A percentile compares a stretch with the other conserved stretches of the same genome.
Conservation (phyloP, 179 eudicot species). For the Pouteria campechiana region DNA sequence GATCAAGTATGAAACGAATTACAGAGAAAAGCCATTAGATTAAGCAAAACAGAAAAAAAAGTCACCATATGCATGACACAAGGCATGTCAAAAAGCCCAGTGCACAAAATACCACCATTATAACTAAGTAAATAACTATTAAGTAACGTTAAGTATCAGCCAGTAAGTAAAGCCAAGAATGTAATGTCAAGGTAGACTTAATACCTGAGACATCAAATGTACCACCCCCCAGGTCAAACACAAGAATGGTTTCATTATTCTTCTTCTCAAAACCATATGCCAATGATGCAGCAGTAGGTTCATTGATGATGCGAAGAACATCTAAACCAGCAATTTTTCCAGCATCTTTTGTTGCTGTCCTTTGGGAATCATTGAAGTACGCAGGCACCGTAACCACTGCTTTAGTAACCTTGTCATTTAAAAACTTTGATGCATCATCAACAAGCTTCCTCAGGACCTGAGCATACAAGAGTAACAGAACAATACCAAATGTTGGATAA, state of each 20-base stretch:
- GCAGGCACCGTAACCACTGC: constrained; percentile 98
- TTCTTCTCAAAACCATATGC: constrained; percentile 98
- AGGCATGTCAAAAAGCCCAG: neutral
- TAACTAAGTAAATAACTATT: too few species aligned
- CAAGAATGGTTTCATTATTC: constrained; percentile 90
- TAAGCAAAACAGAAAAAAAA: neutral
- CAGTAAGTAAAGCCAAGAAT: neutral
- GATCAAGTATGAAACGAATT: neutral
- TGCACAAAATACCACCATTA: neutral
- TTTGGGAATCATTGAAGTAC: constrained; percentile 92
- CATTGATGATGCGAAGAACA: constrained; percentile 86
- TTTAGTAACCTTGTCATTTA: constrained; percentile 79
- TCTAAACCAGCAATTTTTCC: constrained; percentile 95
- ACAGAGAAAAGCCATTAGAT: neutral
- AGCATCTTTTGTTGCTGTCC: constrained; percentile 96
- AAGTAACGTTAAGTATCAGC: too few species aligned
- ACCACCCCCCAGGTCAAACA: constrained; percentile 98
- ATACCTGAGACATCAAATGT: constrained; percentile 99
- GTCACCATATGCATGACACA: neutral
- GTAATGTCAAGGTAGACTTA: neutral
- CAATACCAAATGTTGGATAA: constrained; percentile 12
- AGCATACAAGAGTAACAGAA: neutral
- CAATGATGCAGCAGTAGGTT: constrained; percentile 93
- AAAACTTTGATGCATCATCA: constrained; percentile 87
- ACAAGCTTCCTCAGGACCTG: constrained; percentile 84